Evolutionary conservation across 1,139 yeast genomes (phyloP), one percentile per base, ranked within the genome.

Genomic region (Saccharomyces hybrid): DNA sequence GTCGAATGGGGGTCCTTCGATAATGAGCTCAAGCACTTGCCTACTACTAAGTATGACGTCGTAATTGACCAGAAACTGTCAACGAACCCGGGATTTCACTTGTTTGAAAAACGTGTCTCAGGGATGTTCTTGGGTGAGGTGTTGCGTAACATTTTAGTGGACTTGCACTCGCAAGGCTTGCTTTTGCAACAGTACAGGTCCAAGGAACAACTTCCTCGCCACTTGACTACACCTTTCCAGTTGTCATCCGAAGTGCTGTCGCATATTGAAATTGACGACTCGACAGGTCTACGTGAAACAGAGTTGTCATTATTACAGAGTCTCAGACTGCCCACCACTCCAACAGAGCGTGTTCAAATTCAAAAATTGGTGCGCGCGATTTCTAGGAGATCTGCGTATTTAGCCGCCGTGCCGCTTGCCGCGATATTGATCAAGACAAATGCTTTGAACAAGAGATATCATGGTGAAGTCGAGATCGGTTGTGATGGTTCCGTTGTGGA

Each of bases 1-100:
- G 90, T 97, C 47, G 98, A 91, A 73, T 91, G 98, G 97, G 98
- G 98, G 58, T 88, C 96, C 47, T 91, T 90, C 67, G 98, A 91
- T 71, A 90, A 90, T 66, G 82, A 81, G 28, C 76, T 89, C 55
- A 74, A 81, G 61, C 75, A 82, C 48, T 76, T 90, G 61, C 97
- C 97, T 56, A 78, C 75, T 52, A 88, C 95, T 4, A 79, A 81
- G 58, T 90, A 83, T 69, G 98, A 91, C 72, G 70, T 73, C 49
- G 76, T 74, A 34, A 81, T 91, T 58, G 96, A 91, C 70, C 69
- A 73, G 16, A 77, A 78, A 61, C 68, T 70, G 49, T 87, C 97
- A n/a, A 79, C 93, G 13, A 91, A 91, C 70, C 82, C 81, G 32
- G 95, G 93, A 7, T 88, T 77, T 73, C 97, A 91, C 70, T 79